These are phyloP conservation scores for Sporothrix luriei DNA, from an alignment of 2,329 filamentous ascomycete species.

Conservation along the genomic window DNA sequence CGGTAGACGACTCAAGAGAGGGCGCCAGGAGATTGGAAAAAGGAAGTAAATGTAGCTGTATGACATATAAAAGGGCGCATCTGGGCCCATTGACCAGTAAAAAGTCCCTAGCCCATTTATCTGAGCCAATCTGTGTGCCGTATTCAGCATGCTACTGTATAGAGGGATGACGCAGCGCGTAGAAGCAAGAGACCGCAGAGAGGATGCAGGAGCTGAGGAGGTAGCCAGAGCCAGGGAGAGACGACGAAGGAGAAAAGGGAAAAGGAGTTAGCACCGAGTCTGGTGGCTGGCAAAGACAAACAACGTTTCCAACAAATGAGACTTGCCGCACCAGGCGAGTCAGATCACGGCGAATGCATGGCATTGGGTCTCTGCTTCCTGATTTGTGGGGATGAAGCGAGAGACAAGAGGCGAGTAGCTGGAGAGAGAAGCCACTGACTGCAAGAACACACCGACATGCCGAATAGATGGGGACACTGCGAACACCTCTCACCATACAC, in stretches of 20 bases:
- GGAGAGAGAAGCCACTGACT: no score
- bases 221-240: constrained; percentile 8
- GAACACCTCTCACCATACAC: neutral
- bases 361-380: neutral
- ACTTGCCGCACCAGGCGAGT: constrained; percentile 14
- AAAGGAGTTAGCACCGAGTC: neutral
- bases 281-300: neutral
- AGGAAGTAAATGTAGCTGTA: neutral
- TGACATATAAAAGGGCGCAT: neutral
- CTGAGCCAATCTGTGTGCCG: neutral
- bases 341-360: constrained; percentile 1
- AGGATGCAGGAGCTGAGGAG: constrained; percentile 6
- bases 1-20: neutral
- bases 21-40: neutral
- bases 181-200: constrained; percentile 13
- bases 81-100: constrained; percentile 14
- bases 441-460: neutral
- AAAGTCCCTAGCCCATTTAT: neutral
- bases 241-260: neutral
- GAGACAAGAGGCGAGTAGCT: constrained; percentile 3
- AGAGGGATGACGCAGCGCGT: neutral
- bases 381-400: constrained; percentile 3
- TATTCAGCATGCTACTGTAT: constrained; percentile 2
- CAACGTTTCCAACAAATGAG: neutral
- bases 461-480: constrained; percentile 11